phyloP scores from a whole-genome alignment of 768 basidiomycete species.

The Psilocybe azurescens region DNA sequence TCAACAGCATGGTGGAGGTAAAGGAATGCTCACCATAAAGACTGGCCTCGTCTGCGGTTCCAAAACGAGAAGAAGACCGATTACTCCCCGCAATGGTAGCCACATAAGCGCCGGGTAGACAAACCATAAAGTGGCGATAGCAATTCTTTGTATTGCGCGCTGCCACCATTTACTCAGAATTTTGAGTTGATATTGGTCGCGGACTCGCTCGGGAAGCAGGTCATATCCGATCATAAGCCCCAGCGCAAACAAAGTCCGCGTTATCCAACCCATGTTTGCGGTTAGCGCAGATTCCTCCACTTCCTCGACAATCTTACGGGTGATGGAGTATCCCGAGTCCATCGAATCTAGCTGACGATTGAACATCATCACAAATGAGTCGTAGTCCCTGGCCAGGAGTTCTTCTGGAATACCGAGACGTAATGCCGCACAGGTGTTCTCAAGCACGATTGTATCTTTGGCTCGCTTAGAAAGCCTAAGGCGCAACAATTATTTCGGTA shows the following conservation, averaged over 20 bases:
- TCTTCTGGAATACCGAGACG: slow-evolving; percentile 6
- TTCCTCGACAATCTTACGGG: background rate
- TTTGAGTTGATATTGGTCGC: slow-evolving; percentile 1
- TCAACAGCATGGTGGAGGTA: background rate
- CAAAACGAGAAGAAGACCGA: slow-evolving; percentile 1
- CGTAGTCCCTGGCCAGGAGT: background rate
- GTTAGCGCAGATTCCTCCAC: background rate
- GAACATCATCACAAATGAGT: slow-evolving; percentile 1
- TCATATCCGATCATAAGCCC: slow-evolving; percentile 5
- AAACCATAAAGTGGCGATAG: background rate
- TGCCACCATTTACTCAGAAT: background rate
- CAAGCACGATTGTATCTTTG: slow-evolving; percentile 6
- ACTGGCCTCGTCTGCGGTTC: background rate
- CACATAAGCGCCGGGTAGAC: slow-evolving; percentile 6
- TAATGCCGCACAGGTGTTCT: slow-evolving; percentile 6
- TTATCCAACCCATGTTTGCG: background rate
- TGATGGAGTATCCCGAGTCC: background rate
- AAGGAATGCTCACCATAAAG: background rate
- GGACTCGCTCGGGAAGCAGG: background rate
- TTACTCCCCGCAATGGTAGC: slow-evolving; percentile 4
- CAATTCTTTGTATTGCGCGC: background rate
- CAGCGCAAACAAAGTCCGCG: background rate
- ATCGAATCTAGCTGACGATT: background rate
- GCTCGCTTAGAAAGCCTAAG: slow-evolving; percentile 6
- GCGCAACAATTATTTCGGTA: no score